Evolutionary conservation across 148 eudicot species (phyloP).

Genomic region (Rhododendron ferrugineum): DNA sequence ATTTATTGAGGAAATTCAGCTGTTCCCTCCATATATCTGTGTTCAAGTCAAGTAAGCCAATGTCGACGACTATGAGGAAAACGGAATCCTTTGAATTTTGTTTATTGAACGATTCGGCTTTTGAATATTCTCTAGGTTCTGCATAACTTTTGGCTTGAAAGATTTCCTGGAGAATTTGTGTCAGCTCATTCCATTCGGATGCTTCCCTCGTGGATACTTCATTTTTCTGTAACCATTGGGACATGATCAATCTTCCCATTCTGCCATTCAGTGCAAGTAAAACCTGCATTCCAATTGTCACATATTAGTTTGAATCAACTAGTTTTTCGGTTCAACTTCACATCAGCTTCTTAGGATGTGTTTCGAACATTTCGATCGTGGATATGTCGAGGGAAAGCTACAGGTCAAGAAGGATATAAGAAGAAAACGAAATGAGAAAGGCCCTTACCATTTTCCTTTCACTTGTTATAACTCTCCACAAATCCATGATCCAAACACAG

Average conservation of each 20-base stretch:
- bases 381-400: neutral
- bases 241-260: constrained; percentile 55
- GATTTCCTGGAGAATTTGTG: constrained; percentile 52
- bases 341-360: neutral
- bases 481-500: neutral
- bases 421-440: neutral
- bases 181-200: constrained; percentile 88
- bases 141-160: constrained; percentile 27
- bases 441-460: neutral
- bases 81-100: constrained; percentile 23
- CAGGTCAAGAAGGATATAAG: neutral
- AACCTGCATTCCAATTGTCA: constrained; percentile 40
- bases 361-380: neutral
- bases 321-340: neutral
- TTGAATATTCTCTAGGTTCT: constrained; percentile 22
- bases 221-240: constrained; percentile 60
- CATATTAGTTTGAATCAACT: neutral
- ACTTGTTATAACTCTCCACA: neutral
- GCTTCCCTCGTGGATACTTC: constrained; percentile 63
- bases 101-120: constrained; percentile 6
- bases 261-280: constrained; percentile 73
- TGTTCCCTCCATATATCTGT: constrained; percentile 82
- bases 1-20: constrained; percentile 52
- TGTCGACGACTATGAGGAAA: constrained; percentile 59
- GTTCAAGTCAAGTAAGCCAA: constrained; percentile 67